A percentile compares a stretch with the other conserved stretches of the same genome.
These are phyloP conservation scores for Yamadazyma diddensiae DNA, from an alignment of 1,139 yeast genomes.

Conservation along the genomic window DNA sequence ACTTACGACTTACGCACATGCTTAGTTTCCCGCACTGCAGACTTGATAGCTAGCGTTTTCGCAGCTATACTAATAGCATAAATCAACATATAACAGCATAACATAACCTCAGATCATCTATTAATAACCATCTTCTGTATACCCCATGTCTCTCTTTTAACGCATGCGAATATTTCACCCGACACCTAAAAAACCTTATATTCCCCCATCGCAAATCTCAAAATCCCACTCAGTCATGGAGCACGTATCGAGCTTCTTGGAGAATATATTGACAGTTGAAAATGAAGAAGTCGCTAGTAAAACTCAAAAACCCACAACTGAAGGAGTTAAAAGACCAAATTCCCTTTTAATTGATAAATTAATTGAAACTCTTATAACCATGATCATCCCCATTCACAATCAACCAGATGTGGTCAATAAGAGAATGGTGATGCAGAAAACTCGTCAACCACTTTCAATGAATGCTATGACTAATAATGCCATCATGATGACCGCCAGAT, in stretches of 20 bases:
- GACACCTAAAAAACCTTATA: too few relatives aligned
- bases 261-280: conserved; percentile 26
- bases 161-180: too few relatives aligned
- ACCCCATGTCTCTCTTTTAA: too few relatives aligned
- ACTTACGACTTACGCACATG: conserved; percentile 6
- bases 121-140: too few relatives aligned
- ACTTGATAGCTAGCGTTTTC: too few relatives aligned
- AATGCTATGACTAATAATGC: conserved; percentile 70
- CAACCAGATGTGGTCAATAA: conserved; percentile 39
- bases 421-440: conserved; percentile 56
- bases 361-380: conserved; percentile 63
- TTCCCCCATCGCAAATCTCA: conserved; percentile 1
- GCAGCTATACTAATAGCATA: background rate
- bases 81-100: background rate
- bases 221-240: conserved; percentile 18
- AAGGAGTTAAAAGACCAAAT: conserved; percentile 5
- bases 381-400: conserved; percentile 68
- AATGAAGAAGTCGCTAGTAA: conserved; percentile 8
- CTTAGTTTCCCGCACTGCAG: too few relatives aligned
- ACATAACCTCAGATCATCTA: background rate
- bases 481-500: conserved; percentile 60
- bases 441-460: conserved; percentile 68
- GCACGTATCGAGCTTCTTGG: conserved; percentile 28
- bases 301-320: background rate
- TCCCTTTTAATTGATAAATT: conserved; percentile 61